Conservation (phyloP, 1,139 yeast species). For the Hemisphaericaspora subhashii region DNA sequence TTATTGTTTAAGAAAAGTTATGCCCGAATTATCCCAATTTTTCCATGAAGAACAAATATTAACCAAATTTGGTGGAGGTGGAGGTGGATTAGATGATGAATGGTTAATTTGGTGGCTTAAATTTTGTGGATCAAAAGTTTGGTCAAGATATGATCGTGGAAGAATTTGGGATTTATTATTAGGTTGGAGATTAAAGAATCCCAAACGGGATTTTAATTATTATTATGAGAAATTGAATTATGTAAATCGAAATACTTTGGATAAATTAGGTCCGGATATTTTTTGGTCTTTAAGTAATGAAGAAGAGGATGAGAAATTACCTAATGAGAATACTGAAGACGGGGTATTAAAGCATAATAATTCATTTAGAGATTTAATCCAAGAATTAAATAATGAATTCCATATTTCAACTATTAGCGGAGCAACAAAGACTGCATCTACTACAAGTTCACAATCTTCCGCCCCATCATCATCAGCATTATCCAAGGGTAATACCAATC, state of each 20-base stretch:
- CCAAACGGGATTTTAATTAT: constrained; percentile 31
- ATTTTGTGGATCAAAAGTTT: constrained; percentile 86
- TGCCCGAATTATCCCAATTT: constrained; percentile 77
- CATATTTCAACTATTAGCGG: constrained; percentile 4
- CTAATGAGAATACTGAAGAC: constrained; percentile 7
- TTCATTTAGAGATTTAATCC: constrained; percentile 35
- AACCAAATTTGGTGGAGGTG: constrained; percentile 46
- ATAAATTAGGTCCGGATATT: constrained; percentile 44
- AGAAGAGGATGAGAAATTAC: constrained; percentile 17
- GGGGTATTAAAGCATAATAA: constrained; percentile 18
- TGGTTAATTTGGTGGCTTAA: constrained; percentile 97
- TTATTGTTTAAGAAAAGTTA: constrained; percentile 56
- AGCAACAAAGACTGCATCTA: neutral
- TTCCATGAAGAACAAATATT: constrained; percentile 81
- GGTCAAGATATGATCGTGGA: constrained; percentile 81
- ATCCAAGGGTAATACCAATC: constrained; percentile 1
- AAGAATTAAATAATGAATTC: constrained; percentile 23
- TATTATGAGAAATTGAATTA: constrained; percentile 34
- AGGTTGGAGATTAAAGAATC: constrained; percentile 67
- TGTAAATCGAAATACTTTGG: constrained; percentile 21
- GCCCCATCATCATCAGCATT: constrained; percentile 6
- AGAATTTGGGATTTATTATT: constrained; percentile 84
- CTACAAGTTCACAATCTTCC: neutral
- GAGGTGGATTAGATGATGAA: constrained; percentile 66
- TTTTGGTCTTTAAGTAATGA: constrained; percentile 36